Percentiles rank a stretch among this genome's conserved stretches.
phyloP scores from a whole-genome alignment of 345 rosid genomes.

The Eucalyptus sp. region DNA sequence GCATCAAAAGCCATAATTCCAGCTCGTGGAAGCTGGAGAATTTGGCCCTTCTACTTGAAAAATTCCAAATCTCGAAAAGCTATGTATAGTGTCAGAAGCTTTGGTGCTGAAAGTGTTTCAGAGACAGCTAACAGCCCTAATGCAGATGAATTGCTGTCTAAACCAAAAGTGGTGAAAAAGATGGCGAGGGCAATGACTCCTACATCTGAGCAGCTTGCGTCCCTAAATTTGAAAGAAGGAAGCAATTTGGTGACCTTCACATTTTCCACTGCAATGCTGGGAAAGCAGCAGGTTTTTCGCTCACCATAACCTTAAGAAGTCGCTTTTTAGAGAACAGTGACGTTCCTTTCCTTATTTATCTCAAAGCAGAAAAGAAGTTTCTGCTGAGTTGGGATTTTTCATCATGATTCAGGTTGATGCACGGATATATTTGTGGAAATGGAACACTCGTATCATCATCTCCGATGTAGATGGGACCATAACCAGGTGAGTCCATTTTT shows the following conservation, averaged over 20 bases:
- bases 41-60: conserved; percentile 77
- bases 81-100: conserved; percentile 9
- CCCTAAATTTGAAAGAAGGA: conserved; percentile 73
- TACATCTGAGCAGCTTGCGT: conserved; percentile 80
- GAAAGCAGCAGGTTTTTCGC: conserved; percentile 66
- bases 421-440: conserved; percentile 88
- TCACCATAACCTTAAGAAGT: background rate
- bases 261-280: conserved; percentile 85
- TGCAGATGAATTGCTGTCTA: conserved; percentile 12
- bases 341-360: background rate
- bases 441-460: conserved; percentile 81
- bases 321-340: background rate
- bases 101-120: conserved; percentile 13
- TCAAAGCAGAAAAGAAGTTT: background rate
- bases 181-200: conserved; percentile 49
- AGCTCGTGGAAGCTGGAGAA: conserved; percentile 60
- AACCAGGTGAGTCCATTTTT: conserved; percentile 48
- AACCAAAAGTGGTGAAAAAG: conserved; percentile 32
- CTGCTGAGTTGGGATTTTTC: background rate
- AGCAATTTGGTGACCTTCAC: conserved; percentile 67
- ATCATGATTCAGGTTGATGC: conserved; percentile 66
- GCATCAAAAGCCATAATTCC: conserved; percentile 23
- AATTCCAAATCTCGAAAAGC: conserved; percentile 26
- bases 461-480: conserved; percentile 99
- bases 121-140: conserved; percentile 7